Percentiles rank a stretch among this genome's conserved stretches.
phyloP scores from a whole-genome alignment of 352 stramenopile genomes.

The Pythium scleroteichum region DNA sequence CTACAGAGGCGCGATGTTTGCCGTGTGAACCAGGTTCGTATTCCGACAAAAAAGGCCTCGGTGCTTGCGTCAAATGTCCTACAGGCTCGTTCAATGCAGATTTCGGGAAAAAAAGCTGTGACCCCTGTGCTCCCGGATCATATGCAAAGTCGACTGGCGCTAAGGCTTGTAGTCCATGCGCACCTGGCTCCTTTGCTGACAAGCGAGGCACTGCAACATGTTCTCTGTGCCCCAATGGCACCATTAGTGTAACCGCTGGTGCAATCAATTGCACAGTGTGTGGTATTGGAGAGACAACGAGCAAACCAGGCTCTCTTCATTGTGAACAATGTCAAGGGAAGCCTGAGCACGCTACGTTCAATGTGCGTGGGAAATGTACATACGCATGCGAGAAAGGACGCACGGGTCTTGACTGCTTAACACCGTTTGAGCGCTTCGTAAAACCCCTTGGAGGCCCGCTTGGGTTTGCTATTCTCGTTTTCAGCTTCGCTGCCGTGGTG shows the following conservation, averaged over 20 bases:
- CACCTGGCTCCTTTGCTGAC: conserved; percentile 52
- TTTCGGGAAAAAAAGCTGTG: conserved; percentile 68
- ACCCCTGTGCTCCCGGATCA: conserved; percentile 56
- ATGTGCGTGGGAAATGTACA: conserved; percentile 75
- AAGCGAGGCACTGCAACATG: conserved; percentile 48
- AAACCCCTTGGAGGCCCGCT: conserved; percentile 78
- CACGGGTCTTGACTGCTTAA: conserved; percentile 78
- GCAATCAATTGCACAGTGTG: conserved; percentile 68
- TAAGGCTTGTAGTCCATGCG: conserved; percentile 60
- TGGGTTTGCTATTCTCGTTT: conserved; percentile 73
- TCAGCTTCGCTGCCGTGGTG: conserved; percentile 46
- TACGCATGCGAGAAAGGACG: conserved; percentile 83
- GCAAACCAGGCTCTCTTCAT: conserved; percentile 41
- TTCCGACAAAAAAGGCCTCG: conserved; percentile 44
- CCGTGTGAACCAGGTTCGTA: conserved; percentile 72
- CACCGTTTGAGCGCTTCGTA: conserved; percentile 79
- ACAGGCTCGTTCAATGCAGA: conserved; percentile 65
- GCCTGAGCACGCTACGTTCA: conserved; percentile 71
- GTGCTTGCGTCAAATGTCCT: conserved; percentile 51
- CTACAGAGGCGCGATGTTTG: conserved; percentile 54
- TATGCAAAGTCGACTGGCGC: conserved; percentile 46
- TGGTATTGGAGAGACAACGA: conserved; percentile 74
- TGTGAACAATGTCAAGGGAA: conserved; percentile 62
- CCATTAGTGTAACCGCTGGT: conserved; percentile 48
- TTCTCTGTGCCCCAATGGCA: conserved; percentile 57